phyloP scores from a whole-genome alignment of 2,329 filamentous ascomycete species.

The Drechslerella dactyloides region DNA sequence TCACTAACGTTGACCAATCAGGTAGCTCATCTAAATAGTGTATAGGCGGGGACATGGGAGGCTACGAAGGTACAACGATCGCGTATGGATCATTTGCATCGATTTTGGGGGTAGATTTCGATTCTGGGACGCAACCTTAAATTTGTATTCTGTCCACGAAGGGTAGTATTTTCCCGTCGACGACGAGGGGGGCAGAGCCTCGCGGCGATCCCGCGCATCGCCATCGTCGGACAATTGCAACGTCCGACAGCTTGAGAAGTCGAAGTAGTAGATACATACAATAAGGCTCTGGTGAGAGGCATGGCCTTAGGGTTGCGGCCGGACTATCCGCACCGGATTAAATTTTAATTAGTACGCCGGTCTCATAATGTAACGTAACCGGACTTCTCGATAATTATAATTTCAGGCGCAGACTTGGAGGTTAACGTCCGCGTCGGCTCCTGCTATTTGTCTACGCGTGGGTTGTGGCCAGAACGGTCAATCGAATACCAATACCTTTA shows the following conservation, averaged over 20 bases:
- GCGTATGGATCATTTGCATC: too few species aligned
- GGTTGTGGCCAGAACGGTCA: neutral
- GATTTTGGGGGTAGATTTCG: neutral
- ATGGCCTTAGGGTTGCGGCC: conserved; percentile 35
- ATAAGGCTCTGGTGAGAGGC: too few species aligned
- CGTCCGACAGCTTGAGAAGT: neutral
- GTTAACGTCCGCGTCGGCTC: neutral
- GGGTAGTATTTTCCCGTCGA: conserved; percentile 48
- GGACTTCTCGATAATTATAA: conserved; percentile 3
- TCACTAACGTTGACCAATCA: too few species aligned
- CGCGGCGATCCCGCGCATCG: conserved; percentile 24
- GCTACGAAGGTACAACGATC: too few species aligned
- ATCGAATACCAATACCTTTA: neutral
- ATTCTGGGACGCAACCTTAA: conserved; percentile 17
- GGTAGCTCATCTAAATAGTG: too few species aligned
- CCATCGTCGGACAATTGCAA: conserved; percentile 19
- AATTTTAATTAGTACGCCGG: conserved; percentile 11
- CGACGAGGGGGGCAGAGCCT: conserved; percentile 44
- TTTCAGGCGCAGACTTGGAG: neutral
- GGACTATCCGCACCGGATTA: conserved; percentile 37
- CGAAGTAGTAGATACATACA: too few species aligned
- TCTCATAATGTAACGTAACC: neutral
- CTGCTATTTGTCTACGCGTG: neutral
- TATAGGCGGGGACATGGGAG: too few species aligned
- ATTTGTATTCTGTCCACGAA: conserved; percentile 17